Conservation (phyloP, 306 rosid genomes). For the Datisca glomerata region DNA sequence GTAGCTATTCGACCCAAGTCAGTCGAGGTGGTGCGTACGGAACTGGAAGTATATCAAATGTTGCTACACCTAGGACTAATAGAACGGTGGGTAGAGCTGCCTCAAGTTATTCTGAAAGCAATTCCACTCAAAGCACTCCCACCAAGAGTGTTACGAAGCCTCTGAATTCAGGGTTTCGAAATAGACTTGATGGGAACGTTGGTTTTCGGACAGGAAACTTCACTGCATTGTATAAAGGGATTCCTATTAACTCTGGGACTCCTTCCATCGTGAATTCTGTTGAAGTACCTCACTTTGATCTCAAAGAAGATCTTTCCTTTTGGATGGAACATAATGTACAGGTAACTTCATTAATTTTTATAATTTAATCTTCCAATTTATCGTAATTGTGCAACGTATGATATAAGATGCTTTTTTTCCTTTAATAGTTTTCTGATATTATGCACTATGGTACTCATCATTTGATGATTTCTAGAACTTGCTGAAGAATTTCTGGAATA, state of each 20-base stretch:
- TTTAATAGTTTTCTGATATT: too few species aligned
- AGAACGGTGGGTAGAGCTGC: constrained; percentile 38
- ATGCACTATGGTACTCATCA: too few species aligned
- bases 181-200: constrained; percentile 52
- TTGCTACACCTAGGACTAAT: constrained; percentile 41
- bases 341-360: constrained; percentile 30
- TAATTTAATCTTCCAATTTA: too few species aligned
- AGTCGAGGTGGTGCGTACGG: constrained; percentile 30
- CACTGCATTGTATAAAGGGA: constrained; percentile 64
- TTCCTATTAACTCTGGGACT: constrained; percentile 30
- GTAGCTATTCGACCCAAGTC: constrained; percentile 12
- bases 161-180: constrained; percentile 41
- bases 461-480: too few species aligned
- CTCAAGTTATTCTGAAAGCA: constrained; percentile 48
- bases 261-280: constrained; percentile 56
- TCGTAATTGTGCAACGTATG: too few species aligned
- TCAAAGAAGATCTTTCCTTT: constrained; percentile 83
- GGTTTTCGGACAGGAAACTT: constrained; percentile 46
- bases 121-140: constrained; percentile 76
- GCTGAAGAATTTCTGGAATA: too few species aligned
- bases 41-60: constrained; percentile 29
- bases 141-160: constrained; percentile 74
- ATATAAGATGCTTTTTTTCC: too few species aligned
- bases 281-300: constrained; percentile 95
- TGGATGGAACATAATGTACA: constrained; percentile 98